A percentile compares a stretch with the other conserved stretches of the same genome.
Conservation (phyloP, 768 basidiomycete species). For the Naganishia vishniacii region DNA sequence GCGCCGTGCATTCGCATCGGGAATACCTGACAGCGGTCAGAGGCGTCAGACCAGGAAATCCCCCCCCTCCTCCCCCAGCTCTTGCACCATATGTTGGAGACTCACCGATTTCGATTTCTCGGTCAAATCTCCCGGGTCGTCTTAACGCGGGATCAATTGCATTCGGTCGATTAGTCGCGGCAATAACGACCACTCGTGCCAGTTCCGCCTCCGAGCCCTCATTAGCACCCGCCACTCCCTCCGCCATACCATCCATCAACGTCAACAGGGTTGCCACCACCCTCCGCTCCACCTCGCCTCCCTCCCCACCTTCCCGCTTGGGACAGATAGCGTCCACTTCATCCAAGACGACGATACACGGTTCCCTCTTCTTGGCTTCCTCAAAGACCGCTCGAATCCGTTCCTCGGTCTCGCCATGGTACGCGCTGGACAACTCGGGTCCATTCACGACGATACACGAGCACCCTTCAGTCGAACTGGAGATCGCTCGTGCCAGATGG, state of each 20-base stretch:
- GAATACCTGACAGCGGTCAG: slow-evolving; percentile 60
- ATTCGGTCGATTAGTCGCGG: slow-evolving; percentile 91
- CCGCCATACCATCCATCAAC: slow-evolving; percentile 72
- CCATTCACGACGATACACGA: slow-evolving; percentile 91
- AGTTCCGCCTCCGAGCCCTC: slow-evolving; percentile 10
- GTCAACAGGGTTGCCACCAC: slow-evolving; percentile 94
- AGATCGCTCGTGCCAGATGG: slow-evolving; percentile 88
- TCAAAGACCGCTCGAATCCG: slow-evolving; percentile 82
- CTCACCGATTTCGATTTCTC: slow-evolving; percentile 89
- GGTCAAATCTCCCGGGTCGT: slow-evolving; percentile 83
- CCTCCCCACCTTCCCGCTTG: slow-evolving; percentile 76
- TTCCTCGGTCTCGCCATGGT: slow-evolving; percentile 94
- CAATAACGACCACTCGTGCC: slow-evolving; percentile 79
- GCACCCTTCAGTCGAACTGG: slow-evolving; percentile 68
- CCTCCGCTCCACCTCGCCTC: slow-evolving; percentile 90
- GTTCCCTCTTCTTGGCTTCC: slow-evolving; percentile 71
- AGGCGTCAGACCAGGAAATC: too few relatives aligned
- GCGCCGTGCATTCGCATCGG: slow-evolving; percentile 74
- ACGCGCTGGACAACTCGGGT: slow-evolving; percentile 88
- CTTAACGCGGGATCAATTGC: slow-evolving; percentile 89
- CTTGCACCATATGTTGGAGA: slow-evolving; percentile 10
- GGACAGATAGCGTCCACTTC: slow-evolving; percentile 95
- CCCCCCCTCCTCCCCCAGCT: too few relatives aligned
- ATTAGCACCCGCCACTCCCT: slow-evolving; percentile 53
- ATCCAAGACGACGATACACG: slow-evolving; percentile 90